phyloP scores from a whole-genome alignment of 2,329 filamentous ascomycete genomes.

The Aspergillus calidoustus region DNA sequence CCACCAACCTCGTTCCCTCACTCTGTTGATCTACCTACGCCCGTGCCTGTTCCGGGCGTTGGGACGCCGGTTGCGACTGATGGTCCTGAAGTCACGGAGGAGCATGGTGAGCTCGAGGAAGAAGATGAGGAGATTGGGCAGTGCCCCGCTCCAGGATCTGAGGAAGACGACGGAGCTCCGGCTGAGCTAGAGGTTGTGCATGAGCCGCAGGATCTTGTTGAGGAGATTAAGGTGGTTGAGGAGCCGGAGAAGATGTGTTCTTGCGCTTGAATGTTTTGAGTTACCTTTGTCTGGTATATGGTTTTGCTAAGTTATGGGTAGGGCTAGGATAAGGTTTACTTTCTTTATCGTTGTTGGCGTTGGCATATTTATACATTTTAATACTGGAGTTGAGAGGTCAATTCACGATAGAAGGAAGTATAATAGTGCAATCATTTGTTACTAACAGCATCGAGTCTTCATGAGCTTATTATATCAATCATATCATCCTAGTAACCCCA shows the following conservation, averaged over 20 bases:
- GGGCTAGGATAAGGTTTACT: neutral
- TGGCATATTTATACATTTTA: too few species aligned
- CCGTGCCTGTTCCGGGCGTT: neutral
- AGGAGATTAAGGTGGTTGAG: neutral
- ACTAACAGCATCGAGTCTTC: neutral
- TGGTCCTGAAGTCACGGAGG: neutral
- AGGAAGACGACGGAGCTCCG: neutral
- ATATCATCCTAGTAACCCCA: neutral
- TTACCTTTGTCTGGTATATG: neutral
- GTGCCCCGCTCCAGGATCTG: neutral
- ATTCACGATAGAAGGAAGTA: neutral
- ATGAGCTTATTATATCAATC: neutral
- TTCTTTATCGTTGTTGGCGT: too few species aligned
- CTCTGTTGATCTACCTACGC: neutral
- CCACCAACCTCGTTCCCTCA: conserved; percentile 2
- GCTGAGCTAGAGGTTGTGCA: neutral
- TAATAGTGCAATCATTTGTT: neutral
- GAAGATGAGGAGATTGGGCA: neutral
- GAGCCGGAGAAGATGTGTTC: neutral
- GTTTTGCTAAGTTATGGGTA: neutral
- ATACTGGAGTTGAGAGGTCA: neutral
- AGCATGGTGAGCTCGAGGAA: neutral
- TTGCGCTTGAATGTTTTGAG: neutral
- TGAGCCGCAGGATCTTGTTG: neutral
- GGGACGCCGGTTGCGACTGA: neutral